phyloP scores from a whole-genome alignment of 2,329 filamentous ascomycete species.

The Allantophomopsis lycopodina region DNA sequence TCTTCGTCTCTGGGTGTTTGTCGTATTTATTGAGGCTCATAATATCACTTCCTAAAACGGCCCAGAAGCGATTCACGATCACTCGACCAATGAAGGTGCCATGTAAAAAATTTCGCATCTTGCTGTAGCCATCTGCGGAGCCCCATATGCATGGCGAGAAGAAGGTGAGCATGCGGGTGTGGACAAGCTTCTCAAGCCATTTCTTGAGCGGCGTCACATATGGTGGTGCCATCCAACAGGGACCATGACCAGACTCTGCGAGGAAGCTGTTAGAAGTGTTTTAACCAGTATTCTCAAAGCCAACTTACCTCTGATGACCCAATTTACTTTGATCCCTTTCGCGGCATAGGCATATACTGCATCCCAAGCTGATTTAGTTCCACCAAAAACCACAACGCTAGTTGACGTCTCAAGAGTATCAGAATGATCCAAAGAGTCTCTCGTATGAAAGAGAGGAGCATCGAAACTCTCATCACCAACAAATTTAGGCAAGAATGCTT shows the following conservation, averaged over 20 bases:
- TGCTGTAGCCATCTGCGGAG: constrained; percentile 42
- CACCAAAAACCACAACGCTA: constrained; percentile 41
- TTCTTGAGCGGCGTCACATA: constrained; percentile 55
- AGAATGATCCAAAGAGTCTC: constrained; percentile 27
- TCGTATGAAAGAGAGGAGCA: constrained; percentile 33
- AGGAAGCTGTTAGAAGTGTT: not conserved
- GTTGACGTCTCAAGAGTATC: constrained; percentile 26
- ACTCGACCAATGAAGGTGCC: constrained; percentile 39
- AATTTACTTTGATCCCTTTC: constrained; percentile 38
- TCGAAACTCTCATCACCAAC: constrained; percentile 30
- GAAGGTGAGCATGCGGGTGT: constrained; percentile 56
- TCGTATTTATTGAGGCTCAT: constrained; percentile 38
- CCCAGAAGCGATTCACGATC: constrained; percentile 44
- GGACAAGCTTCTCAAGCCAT: constrained; percentile 54
- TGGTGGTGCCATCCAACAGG: constrained; percentile 41
- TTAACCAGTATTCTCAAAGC: too few relatives aligned
- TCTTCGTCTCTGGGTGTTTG: constrained; percentile 33
- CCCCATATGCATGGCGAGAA: constrained; percentile 66
- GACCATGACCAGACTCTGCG: constrained; percentile 35
- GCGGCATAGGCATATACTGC: constrained; percentile 46
- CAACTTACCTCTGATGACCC: constrained; percentile 38
- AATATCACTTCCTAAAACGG: constrained; percentile 39
- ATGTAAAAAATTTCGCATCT: constrained; percentile 40
- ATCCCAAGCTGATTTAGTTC: constrained; percentile 52
- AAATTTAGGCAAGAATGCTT: constrained; percentile 31